Evolutionary conservation across 225 moss, liverwort and hornwort genomes (phyloP), one percentile per base, ranked within the genome.

Genomic region (Rhytidiadelphus loreus): DNA sequence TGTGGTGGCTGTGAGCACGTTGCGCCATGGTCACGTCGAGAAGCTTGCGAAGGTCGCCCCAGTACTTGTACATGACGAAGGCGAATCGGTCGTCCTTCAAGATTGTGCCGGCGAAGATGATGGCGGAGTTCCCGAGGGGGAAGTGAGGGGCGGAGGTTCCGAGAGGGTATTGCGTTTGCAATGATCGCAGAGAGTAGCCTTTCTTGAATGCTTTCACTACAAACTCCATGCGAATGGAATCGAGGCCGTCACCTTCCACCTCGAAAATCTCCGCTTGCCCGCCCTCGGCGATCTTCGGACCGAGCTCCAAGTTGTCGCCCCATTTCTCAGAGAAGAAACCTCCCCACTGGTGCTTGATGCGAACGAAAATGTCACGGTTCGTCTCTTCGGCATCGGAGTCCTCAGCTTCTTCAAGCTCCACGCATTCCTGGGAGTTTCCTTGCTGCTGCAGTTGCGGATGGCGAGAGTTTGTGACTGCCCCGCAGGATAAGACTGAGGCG

Each of bases 231-330:
- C 85, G 87, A 29, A 87, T 50, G 0, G 82, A 41, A 21, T 87
- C 85, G 58, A 88, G 70, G 53, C 86, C 89, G 58, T 37, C 90
- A 17, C 88, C 87, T 62, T 93, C 88, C 44, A 90, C 84, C 46
- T 93, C 91, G 66, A 91, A 93, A 55, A 93, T 93, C 50, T 93
- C 93, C 21, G 93, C 93, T 57, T 93, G 93, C 25, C 91, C 93
- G 16, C 93, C 93, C 65, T 93, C 93, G 16, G 93, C 93, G 5
- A 93, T 90, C 56, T 93, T 93, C n/a, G 81, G 70, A 39, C 93
- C 93, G 71, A 93, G 89, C 82, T 86, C 90, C 28, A 93, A 77
- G 21, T 81, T 87, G 25, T 91, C 84, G 14, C 84, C 90, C 91
- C 86, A 90, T 35, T 88, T 88, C 46, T 64, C 61, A 7, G 81